Base-by-base conservation (phyloP, 2,329 filamentous ascomycete genomes). In the Aspergillus fumigatus region DNA sequence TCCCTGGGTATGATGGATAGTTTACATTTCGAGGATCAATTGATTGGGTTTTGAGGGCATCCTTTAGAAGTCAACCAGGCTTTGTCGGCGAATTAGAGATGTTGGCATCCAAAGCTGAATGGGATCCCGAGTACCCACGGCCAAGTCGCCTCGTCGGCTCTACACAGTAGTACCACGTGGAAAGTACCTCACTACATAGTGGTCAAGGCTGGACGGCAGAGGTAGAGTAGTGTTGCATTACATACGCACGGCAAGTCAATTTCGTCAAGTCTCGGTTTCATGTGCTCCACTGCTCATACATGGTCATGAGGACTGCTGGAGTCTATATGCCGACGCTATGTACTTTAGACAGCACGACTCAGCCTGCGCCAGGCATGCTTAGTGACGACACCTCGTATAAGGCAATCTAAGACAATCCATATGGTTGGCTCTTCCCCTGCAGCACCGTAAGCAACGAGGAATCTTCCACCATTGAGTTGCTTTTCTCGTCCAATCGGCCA, bases 1-100 rank as follows among this genome's bases (percentile, higher is more conserved):
- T 32, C 45, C 48, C 26, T 43, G n/a, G 45, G 38, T 50, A 45
- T 50, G 47, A 23, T 55, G 52, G 52, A 40, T 17, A 38, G 40
- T 23, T 10, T 25, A 47, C 32, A 45, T 41, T 27, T 55, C 35
- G 38, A 26, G 10, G 21, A 14, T 26, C 25, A 6, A 47, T 47
- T 47, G 43, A 9, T n/a, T 47, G 11, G 43, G 43, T 4, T 26
- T 26, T 47, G 43, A 47, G 14, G 41, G 21, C 25, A 23, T 11
- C 43, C 43, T 17, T 14, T 26, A 26, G 21, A 25, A 23, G 23
- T 11, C 43, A 11, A 47, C 26, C 9, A 23, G 23, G 21, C 11
- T 47, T 47, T 47, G 43, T 23, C 43, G 25, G 14, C 25, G 5
- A 47, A 23, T 6, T 17, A 17, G 6, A 47, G 11, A 2, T 25